These are phyloP conservation scores for Lactarius hatsudake DNA, from an alignment of 768 basidiomycete genomes.

Conservation along the genomic window DNA sequence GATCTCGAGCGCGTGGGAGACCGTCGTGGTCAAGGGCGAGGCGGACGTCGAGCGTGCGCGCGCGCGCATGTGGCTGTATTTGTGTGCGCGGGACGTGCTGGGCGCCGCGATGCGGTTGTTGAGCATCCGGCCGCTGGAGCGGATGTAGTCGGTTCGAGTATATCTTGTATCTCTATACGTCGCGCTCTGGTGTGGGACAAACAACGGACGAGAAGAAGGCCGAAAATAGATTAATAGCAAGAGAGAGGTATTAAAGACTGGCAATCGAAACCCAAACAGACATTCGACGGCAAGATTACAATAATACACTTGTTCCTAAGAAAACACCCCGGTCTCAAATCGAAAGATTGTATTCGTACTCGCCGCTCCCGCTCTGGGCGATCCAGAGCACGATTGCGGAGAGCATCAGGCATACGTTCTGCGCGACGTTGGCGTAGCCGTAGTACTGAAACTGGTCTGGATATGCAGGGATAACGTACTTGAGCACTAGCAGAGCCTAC, in stretches of 20 bases:
- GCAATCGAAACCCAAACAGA: constrained; percentile 2
- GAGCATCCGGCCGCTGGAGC: constrained; percentile 84
- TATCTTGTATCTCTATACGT: background rate
- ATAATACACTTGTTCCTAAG: constrained; percentile 2
- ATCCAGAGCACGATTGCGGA: constrained; percentile 90
- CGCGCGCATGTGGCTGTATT: constrained; percentile 86
- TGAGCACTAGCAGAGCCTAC: constrained; percentile 85
- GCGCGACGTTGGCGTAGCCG: constrained; percentile 93
- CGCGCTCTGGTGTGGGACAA: background rate
- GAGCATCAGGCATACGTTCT: constrained; percentile 82
- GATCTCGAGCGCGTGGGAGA: constrained; percentile 92
- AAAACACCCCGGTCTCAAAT: constrained; percentile 28
- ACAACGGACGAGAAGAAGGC: background rate
- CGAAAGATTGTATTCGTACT: constrained; percentile 88
- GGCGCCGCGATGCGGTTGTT: constrained; percentile 82
- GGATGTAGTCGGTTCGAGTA: no score
- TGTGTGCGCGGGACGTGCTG: constrained; percentile 88
- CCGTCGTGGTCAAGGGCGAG: constrained; percentile 82
- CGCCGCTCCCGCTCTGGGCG: constrained; percentile 77
- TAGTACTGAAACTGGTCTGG: constrained; percentile 80
- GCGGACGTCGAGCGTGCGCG: constrained; percentile 69
- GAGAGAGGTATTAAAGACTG: constrained; percentile 7
- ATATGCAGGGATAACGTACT: constrained; percentile 78
- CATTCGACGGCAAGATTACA: constrained; percentile 2
- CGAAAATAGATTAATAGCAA: background rate